Conservation (phyloP, 305 asterid genomes). For the Fraxinus velutina region DNA sequence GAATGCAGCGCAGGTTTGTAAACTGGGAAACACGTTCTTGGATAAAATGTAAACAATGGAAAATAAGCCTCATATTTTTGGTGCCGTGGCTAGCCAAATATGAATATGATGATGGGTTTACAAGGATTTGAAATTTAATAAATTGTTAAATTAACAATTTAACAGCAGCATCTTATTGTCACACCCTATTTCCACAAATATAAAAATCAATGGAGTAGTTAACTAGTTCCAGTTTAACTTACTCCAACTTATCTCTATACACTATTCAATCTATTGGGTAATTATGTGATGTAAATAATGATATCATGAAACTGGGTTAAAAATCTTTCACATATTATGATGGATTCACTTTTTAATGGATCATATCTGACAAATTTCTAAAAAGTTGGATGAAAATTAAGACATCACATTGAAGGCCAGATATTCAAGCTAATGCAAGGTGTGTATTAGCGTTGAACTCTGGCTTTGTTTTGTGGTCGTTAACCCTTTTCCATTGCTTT, state of each 20-base stretch:
- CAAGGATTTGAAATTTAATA: background rate
- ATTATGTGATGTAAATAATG: background rate
- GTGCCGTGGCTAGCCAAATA: conserved; percentile 9
- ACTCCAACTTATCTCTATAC: background rate
- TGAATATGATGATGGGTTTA: background rate
- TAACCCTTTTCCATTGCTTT: background rate
- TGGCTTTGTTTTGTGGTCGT: background rate
- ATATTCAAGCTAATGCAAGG: background rate
- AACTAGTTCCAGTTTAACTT: conserved; percentile 9
- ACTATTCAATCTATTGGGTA: background rate
- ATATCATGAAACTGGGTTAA: background rate
- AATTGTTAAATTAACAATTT: background rate
- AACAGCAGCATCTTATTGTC: conserved; percentile 1
- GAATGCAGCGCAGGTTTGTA: conserved; percentile 88
- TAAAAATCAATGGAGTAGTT: background rate
- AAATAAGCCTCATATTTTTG: background rate
- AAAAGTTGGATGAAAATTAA: background rate
- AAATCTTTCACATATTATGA: background rate
- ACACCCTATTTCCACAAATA: background rate
- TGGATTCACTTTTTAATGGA: background rate
- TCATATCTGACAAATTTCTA: background rate
- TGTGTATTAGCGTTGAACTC: background rate
- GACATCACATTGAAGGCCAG: background rate
- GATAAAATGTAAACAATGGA: background rate
- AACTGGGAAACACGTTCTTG: conserved; percentile 10